These are phyloP conservation scores for Lodderomyces orthopsilosis DNA, from an alignment of 1,139 yeast genomes.

Conservation along the genomic window DNA sequence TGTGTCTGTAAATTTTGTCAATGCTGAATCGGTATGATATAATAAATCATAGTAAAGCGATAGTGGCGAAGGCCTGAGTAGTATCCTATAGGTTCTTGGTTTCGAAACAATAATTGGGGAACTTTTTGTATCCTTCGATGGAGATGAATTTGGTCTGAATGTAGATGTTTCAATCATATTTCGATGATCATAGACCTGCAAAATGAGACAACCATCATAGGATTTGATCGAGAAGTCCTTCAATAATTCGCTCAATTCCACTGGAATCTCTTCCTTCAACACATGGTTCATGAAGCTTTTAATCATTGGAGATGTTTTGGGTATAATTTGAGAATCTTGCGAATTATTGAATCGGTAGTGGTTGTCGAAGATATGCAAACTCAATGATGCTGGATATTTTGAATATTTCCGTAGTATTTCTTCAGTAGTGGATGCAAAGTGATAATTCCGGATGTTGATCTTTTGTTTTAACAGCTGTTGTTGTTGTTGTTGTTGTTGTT, in stretches of 20 bases:
- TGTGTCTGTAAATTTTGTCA: constrained; percentile 75
- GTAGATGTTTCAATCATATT: constrained; percentile 25
- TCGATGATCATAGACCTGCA: constrained; percentile 79
- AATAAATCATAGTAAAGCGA: constrained; percentile 83
- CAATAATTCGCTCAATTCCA: constrained; percentile 83
- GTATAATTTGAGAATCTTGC: constrained; percentile 73
- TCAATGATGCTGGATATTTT: constrained; percentile 76
- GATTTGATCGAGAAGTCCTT: constrained; percentile 80
- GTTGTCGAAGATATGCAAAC: constrained; percentile 85
- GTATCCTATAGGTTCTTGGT: constrained; percentile 73
- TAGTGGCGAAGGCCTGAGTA: constrained; percentile 75
- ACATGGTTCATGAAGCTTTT: constrained; percentile 78
- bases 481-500: constrained; percentile 14
- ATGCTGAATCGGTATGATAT: constrained; percentile 75
- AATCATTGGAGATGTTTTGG: constrained; percentile 76
- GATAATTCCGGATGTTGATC: constrained; percentile 35
- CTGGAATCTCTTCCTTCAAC: constrained; percentile 79
- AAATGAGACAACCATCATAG: constrained; percentile 85
- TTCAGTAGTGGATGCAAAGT: constrained; percentile 69
- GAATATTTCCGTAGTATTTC: constrained; percentile 77
- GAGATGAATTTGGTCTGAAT: constrained; percentile 9
- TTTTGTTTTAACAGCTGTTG: constrained; percentile 31
- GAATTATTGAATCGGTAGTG: constrained; percentile 77
- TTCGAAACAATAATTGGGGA: constrained; percentile 20
- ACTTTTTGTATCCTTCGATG: constrained; percentile 8